Evolutionary conservation across 2,329 filamentous ascomycete species (phyloP).

Genomic region (Colletotrichum gloeosporioides): DNA sequence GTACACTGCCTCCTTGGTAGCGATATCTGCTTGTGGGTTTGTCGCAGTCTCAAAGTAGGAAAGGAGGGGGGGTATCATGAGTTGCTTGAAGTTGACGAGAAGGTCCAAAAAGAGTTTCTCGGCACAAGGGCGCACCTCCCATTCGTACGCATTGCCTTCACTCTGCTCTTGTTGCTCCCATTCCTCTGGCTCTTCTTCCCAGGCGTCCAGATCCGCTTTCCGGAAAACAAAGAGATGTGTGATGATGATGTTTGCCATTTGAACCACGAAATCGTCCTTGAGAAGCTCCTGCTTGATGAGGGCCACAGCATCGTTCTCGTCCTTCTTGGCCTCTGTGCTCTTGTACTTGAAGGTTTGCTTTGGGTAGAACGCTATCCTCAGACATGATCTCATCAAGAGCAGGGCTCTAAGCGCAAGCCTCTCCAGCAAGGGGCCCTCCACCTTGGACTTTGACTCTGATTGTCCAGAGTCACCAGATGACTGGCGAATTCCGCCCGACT

Average conservation of each 20-base stretch:
- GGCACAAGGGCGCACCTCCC: constrained; percentile 88
- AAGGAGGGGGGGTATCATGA: constrained; percentile 80
- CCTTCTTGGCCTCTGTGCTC: constrained; percentile 74
- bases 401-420: constrained; percentile 84
- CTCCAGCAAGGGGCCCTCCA: constrained; percentile 72
- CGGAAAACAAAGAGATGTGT: constrained; percentile 89
- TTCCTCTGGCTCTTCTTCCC: constrained; percentile 93
- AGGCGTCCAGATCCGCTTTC: constrained; percentile 83
- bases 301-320: constrained; percentile 73
- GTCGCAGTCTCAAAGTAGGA: constrained; percentile 83
- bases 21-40: constrained; percentile 68
- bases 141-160: constrained; percentile 86
- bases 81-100: constrained; percentile 83
- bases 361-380: constrained; percentile 85
- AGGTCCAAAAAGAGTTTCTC: constrained; percentile 95
- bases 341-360: constrained; percentile 84
- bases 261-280: constrained; percentile 75
- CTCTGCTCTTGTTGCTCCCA: constrained; percentile 93
- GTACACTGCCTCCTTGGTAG: constrained; percentile 93
- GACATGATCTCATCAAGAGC: constrained; percentile 79
- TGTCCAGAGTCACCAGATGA: constrained; percentile 36
- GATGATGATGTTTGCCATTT: constrained; percentile 85
- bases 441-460: constrained; percentile 50
- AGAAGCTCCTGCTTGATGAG: constrained; percentile 78
- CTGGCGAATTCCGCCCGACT: constrained; percentile 61